A percentile compares a stretch with the other conserved stretches of the same genome.
Evolutionary conservation across 2,329 filamentous ascomycete genomes (phyloP).

Genomic region (Pseudogymnoascus destructans): DNA sequence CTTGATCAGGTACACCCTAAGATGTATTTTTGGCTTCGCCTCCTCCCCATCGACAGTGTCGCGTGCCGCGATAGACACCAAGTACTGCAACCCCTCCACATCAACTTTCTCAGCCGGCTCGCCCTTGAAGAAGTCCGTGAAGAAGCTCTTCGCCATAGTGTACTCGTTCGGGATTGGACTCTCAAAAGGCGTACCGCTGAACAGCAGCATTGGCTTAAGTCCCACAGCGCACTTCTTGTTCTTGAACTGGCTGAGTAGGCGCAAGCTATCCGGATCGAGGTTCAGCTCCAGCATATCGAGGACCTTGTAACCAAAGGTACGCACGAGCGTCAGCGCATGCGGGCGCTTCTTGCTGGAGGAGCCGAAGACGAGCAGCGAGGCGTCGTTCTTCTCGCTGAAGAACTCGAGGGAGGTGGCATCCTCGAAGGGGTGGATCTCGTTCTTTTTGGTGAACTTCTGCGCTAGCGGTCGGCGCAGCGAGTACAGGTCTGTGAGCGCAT

Average conservation of each 20-base stretch:
- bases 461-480: constrained; percentile 72
- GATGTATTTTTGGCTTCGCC: constrained; percentile 43
- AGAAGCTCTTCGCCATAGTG: constrained; percentile 72
- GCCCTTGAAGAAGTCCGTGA: constrained; percentile 85
- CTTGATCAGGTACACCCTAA: constrained; percentile 74
- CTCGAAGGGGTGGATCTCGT: constrained; percentile 88
- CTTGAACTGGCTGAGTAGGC: constrained; percentile 62
- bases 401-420: constrained; percentile 81
- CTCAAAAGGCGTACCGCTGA: constrained; percentile 79
- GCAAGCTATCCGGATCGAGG: constrained; percentile 61
- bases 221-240: constrained; percentile 64
- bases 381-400: constrained; percentile 93
- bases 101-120: constrained; percentile 69
- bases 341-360: constrained; percentile 90
- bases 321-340: constrained; percentile 69
- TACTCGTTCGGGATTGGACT: constrained; percentile 67
- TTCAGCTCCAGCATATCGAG: constrained; percentile 91
- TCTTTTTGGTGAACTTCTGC: constrained; percentile 95
- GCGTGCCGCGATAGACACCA: constrained; percentile 68
- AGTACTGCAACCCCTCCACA: constrained; percentile 87
- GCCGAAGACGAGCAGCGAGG: constrained; percentile 71
- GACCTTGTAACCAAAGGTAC: constrained; percentile 75
- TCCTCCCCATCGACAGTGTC: constrained; percentile 39
- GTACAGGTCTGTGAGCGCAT: constrained; percentile 74
- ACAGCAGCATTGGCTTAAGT: constrained; percentile 80